Evolutionary conservation across 2,329 filamentous ascomycete species (phyloP).

Genomic region (Apiospora arundinis): DNA sequence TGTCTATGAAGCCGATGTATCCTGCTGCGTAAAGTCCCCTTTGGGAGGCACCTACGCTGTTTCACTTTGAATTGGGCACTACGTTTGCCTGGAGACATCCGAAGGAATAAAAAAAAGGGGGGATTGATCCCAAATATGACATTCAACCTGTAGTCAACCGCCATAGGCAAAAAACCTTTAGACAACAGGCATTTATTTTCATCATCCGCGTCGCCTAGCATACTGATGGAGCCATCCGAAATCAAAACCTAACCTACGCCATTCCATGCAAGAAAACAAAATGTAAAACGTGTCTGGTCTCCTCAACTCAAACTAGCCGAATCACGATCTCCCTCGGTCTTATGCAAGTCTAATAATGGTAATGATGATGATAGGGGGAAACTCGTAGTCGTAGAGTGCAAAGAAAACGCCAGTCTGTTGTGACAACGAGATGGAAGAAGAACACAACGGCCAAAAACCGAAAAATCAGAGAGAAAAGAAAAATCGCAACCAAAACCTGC

Average conservation of each 20-base stretch:
- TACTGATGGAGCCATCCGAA: neutral
- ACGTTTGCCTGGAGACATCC: neutral
- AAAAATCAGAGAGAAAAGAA: neutral
- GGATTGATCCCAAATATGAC: neutral
- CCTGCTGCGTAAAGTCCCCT: neutral
- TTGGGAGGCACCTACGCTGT: neutral
- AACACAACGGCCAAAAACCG: neutral
- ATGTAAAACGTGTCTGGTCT: neutral
- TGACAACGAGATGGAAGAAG: neutral
- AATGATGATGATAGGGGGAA: neutral
- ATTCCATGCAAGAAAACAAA: constrained; percentile 21
- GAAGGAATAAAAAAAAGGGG: neutral
- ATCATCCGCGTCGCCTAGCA: neutral
- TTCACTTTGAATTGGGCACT: neutral
- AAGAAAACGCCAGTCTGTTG: neutral
- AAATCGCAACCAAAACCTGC: neutral
- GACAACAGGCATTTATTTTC: neutral
- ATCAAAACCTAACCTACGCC: constrained; percentile 21
- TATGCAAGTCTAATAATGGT: constrained; percentile 17
- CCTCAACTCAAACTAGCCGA: neutral
- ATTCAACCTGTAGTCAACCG: neutral
- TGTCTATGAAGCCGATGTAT: neutral
- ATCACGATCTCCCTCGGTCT: constrained; percentile 4
- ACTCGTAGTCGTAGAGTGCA: neutral
- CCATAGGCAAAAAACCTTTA: neutral